Conservation (phyloP, 208 protist species). For the Trypanosoma theileri region DNA sequence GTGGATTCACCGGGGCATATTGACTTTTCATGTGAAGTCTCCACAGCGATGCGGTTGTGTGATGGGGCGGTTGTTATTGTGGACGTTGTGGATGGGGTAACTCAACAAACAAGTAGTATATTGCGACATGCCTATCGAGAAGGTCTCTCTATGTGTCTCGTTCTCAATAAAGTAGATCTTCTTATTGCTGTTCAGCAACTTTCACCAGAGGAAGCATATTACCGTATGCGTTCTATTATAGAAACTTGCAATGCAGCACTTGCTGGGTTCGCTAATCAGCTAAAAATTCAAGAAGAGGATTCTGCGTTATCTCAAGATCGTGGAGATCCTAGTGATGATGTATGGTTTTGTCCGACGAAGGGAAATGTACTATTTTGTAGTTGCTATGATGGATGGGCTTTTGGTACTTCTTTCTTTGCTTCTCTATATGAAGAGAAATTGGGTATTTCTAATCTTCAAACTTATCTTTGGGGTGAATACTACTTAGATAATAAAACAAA, state of each 20-base stretch:
- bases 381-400: slow-evolving; percentile 93
- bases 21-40: slow-evolving; percentile 98
- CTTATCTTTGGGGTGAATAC: slow-evolving; percentile 96
- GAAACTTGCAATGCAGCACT: slow-evolving; percentile 93
- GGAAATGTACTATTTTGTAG: slow-evolving; percentile 98
- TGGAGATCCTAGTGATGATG: slow-evolving; percentile 84
- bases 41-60: slow-evolving; percentile 96
- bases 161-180: slow-evolving; percentile 99
- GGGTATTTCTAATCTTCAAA: slow-evolving; percentile 53
- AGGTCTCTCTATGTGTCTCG: slow-evolving; percentile 93
- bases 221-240: slow-evolving; percentile 93
- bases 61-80: slow-evolving; percentile 98
- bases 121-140: slow-evolving; percentile 96
- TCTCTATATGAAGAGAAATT: slow-evolving; percentile 90
- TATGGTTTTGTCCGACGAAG: slow-evolving; percentile 95
- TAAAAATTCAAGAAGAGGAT: slow-evolving; percentile 83
- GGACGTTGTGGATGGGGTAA: slow-evolving; percentile 98
- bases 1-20: slow-evolving; percentile 99
- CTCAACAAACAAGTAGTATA: slow-evolving; percentile 94
- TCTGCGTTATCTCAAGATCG: slow-evolving; percentile 61
- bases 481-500: slow-evolving; percentile 96
- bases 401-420: slow-evolving; percentile 89
- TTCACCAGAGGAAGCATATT: slow-evolving; percentile 88
- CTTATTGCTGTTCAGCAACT: slow-evolving; percentile 94
- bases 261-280: slow-evolving; percentile 76